These are phyloP conservation scores for Astrocystis sublimbata DNA, from an alignment of 495 filamentous ascomycete genomes.

Conservation along the genomic window DNA sequence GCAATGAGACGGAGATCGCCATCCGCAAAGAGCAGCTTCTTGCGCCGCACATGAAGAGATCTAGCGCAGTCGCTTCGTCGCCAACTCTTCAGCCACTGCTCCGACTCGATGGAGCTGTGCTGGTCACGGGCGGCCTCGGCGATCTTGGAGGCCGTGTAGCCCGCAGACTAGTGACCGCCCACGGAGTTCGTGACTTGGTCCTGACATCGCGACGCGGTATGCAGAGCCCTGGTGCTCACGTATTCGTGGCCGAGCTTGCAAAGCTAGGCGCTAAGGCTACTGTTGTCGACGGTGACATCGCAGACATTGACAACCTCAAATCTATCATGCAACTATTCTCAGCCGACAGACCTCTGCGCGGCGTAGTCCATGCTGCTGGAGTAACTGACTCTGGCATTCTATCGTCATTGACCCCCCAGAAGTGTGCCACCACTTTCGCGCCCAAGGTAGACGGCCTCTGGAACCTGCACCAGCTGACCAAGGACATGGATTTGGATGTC, in stretches of 20 bases:
- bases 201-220: constrained; percentile 51
- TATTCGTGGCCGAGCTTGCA: constrained; percentile 21
- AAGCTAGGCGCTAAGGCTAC: constrained; percentile 17
- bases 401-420: constrained; percentile 39
- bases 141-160: constrained; percentile 54
- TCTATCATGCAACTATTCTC: constrained; percentile 22
- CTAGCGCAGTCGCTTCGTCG: neutral
- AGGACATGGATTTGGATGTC: constrained; percentile 48
- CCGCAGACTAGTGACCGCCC: constrained; percentile 43
- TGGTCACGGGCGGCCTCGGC: constrained; percentile 55
- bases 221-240: constrained; percentile 15
- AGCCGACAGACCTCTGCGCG: constrained; percentile 44
- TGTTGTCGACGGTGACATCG: constrained; percentile 36
- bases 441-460: constrained; percentile 44
- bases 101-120: constrained; percentile 40
- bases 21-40: constrained; percentile 16
- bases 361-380: constrained; percentile 43
- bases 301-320: constrained; percentile 20
- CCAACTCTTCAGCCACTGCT: constrained; percentile 3
- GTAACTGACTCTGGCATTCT: constrained; percentile 46
- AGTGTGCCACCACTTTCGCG: constrained; percentile 35
- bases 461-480: constrained; percentile 47
- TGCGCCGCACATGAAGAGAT: constrained; percentile 19
- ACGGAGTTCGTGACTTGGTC: constrained; percentile 50
- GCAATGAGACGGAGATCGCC: constrained; percentile 22